Conservation (phyloP, 2,329 filamentous ascomycete genomes). For the Penicillium aurantiogriseum region DNA sequence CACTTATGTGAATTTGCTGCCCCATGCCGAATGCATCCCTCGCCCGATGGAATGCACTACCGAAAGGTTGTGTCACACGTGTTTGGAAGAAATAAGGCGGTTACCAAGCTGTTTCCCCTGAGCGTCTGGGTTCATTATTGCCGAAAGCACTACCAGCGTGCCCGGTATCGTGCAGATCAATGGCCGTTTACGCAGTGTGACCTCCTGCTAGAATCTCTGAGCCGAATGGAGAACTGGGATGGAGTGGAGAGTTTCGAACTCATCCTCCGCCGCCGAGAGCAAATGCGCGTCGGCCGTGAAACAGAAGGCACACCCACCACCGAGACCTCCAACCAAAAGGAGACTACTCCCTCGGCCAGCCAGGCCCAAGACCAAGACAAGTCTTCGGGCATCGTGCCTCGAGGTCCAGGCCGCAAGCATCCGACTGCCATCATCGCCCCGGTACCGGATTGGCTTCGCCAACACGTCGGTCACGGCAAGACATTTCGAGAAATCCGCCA, state of each 20-base stretch:
- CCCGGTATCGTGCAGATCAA: constrained; percentile 62
- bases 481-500: constrained; percentile 32
- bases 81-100: constrained; percentile 78
- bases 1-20: constrained; percentile 15
- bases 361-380: not conserved
- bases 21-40: constrained; percentile 18
- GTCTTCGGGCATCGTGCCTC: not conserved
- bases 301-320: not conserved
- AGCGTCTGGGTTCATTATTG: constrained; percentile 74
- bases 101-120: constrained; percentile 67
- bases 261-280: constrained; percentile 22
- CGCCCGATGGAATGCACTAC: constrained; percentile 46
- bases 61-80: constrained; percentile 79
- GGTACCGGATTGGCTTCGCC: constrained; percentile 36
- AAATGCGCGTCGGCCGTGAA: constrained; percentile 43
- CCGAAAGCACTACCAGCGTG: constrained; percentile 78
- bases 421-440: constrained; percentile 32
- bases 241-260: constrained; percentile 62
- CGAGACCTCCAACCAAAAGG: constrained; percentile 56
- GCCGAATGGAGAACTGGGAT: constrained; percentile 63
- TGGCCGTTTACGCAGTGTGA: constrained; percentile 62
- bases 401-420: constrained; percentile 17
- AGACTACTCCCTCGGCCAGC: not conserved
- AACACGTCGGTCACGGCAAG: constrained; percentile 24
- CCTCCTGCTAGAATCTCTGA: constrained; percentile 62